Percentiles rank a stretch among this genome's conserved stretches.
Evolutionary conservation across 257 asterid genomes (phyloP).

Genomic region (Verbascum thapsus): DNA sequence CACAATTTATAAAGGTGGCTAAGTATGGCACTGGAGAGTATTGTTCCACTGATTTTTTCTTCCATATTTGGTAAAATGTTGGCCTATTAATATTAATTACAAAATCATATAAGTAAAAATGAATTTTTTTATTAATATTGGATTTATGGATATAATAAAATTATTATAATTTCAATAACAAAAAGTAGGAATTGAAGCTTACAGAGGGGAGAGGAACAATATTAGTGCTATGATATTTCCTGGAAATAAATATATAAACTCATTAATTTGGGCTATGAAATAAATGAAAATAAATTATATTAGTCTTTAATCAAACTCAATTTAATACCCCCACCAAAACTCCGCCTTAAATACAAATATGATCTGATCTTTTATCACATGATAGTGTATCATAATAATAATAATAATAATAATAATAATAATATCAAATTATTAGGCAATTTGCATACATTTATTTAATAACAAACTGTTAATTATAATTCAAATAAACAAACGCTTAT

Average conservation of each 20-base stretch:
- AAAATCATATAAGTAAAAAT: neutral
- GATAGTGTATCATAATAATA: too few relatives aligned
- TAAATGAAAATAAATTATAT: neutral
- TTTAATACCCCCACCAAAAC: too few relatives aligned
- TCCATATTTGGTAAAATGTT: conserved; percentile 52
- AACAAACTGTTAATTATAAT: too few relatives aligned
- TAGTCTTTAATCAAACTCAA: neutral
- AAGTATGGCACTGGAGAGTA: conserved; percentile 61
- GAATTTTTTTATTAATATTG: neutral
- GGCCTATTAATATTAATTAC: conserved; percentile 34
- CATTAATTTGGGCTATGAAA: neutral
- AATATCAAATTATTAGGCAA: too few relatives aligned
- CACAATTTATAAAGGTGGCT: conserved; percentile 60
- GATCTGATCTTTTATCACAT: too few relatives aligned
- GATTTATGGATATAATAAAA: neutral
- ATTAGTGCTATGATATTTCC: conserved; percentile 64
- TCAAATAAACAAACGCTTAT: too few relatives aligned
- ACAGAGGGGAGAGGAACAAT: conserved; percentile 68
- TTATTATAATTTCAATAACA: neutral
- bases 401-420: too few relatives aligned
- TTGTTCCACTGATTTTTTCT: conserved; percentile 55
- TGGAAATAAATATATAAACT: conserved; percentile 37
- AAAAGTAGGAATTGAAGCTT: conserved; percentile 28
- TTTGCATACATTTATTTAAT: too few relatives aligned
- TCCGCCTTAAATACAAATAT: too few relatives aligned